These are phyloP conservation scores for thale cress (Arabidopsis thaliana) DNA, from an alignment of 345 rosid genomes.

Conservation along the genomic window DNA sequence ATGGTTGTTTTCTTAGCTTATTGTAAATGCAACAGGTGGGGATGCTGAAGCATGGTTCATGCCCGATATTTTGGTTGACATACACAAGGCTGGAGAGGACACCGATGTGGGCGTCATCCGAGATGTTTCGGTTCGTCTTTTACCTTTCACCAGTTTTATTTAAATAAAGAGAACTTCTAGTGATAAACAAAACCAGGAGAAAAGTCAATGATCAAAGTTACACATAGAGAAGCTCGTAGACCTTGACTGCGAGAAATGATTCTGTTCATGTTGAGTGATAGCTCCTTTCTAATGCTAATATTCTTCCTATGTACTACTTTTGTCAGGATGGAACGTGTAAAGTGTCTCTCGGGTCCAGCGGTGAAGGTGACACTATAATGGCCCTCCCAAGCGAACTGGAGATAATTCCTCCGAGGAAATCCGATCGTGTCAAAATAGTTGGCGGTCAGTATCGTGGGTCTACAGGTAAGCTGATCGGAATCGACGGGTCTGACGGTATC, in stretches of 20 bases:
- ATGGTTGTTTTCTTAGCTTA: background rate
- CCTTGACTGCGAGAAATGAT: background rate
- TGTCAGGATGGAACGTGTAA: constrained; percentile 84
- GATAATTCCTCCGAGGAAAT: constrained; percentile 73
- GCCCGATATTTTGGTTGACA: constrained; percentile 84
- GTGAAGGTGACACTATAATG: constrained; percentile 61
- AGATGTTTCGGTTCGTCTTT: constrained; percentile 75
- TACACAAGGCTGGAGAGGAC: constrained; percentile 71
- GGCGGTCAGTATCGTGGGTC: constrained; percentile 85
- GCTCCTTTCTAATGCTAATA: background rate
- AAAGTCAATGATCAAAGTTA: background rate
- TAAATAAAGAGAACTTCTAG: background rate
- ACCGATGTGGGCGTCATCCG: constrained; percentile 66
- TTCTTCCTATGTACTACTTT: constrained; percentile 3
- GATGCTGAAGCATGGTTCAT: constrained; percentile 83
- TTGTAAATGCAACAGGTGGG: constrained; percentile 60
- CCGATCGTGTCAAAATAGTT: constrained; percentile 83
- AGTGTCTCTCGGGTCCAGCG: constrained; percentile 67
- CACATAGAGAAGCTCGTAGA: no score
- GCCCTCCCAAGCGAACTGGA: constrained; percentile 64
- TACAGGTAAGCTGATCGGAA: constrained; percentile 88
- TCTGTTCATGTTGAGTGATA: background rate
- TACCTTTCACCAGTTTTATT: background rate
- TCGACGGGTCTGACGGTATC: constrained; percentile 88
- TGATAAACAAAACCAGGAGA: background rate